Evolutionary conservation across 2,329 filamentous ascomycete genomes (phyloP).

Genomic region (Neocatenulostroma microsporum): DNA sequence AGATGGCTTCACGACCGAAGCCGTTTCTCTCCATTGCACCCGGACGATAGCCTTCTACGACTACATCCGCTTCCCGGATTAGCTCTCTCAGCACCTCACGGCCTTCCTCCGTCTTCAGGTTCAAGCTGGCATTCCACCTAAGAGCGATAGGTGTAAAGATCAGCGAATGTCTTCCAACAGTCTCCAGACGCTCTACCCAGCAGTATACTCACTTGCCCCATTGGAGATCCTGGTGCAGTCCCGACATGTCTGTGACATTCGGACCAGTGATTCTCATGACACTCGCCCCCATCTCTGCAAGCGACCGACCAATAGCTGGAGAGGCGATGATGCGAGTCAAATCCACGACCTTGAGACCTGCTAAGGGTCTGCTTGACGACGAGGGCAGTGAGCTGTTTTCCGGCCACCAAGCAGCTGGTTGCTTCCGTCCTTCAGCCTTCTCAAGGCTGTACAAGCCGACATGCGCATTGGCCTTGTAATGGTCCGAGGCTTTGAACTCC

Average conservation of each 20-base stretch:
- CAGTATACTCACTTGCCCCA: conserved; percentile 45
- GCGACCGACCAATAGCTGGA: conserved; percentile 60
- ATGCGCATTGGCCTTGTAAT: conserved; percentile 17
- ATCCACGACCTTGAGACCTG: conserved; percentile 64
- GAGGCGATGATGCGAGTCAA: conserved; percentile 69
- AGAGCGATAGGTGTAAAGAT: not conserved
- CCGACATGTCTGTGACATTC: conserved; percentile 51
- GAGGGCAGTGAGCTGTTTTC: conserved; percentile 21
- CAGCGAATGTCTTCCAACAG: not conserved
- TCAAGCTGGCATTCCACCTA: conserved; percentile 37
- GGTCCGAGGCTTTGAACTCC: conserved; percentile 29
- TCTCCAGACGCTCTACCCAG: no score
- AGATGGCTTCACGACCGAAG: conserved; percentile 35
- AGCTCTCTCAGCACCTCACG: conserved; percentile 34
- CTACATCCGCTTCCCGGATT: conserved; percentile 43
- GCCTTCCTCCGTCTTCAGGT: conserved; percentile 36
- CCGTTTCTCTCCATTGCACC: conserved; percentile 43
- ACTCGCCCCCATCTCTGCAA: conserved; percentile 68
- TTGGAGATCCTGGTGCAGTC: conserved; percentile 41
- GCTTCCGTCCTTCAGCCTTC: conserved; percentile 7
- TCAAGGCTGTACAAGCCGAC: conserved; percentile 9
- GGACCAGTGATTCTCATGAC: conserved; percentile 65
- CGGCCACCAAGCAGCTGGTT: conserved; percentile 21
- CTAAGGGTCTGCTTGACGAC: conserved; percentile 32
- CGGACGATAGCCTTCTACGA: conserved; percentile 45